phyloP scores from a whole-genome alignment of 164 flowering plant species.

The Paratinospora sagittata region DNA sequence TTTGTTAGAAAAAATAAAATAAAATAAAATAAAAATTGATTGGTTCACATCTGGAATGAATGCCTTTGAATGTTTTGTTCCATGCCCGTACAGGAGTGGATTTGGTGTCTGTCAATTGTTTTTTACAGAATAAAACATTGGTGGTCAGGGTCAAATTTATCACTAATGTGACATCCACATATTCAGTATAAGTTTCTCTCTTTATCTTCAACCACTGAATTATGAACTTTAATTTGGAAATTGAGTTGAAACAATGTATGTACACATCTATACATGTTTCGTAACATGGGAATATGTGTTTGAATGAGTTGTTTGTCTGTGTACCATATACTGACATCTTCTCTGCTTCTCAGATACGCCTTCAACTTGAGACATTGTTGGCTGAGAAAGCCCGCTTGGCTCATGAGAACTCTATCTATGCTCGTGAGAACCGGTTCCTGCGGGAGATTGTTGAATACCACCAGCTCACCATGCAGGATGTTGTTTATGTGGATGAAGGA shows the following conservation, averaged over 20 bases:
- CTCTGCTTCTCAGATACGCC: conserved; percentile 60
- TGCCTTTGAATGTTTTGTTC: no score
- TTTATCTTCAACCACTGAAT: background rate
- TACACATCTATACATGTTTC: background rate
- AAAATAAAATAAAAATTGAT: no score
- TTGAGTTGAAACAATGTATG: background rate
- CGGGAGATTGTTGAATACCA: conserved; percentile 95
- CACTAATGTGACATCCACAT: background rate
- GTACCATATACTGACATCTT: background rate
- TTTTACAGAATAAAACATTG: background rate
- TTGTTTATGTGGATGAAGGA: conserved; percentile 82
- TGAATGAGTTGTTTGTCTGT: background rate
- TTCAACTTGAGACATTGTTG: conserved; percentile 85
- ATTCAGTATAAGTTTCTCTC: no score
- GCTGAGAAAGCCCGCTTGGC: conserved; percentile 95
- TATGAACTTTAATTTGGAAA: background rate
- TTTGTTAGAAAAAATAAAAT: no score
- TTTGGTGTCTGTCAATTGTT: background rate
- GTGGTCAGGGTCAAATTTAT: background rate
- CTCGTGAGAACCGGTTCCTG: conserved; percentile 88
- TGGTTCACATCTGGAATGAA: no score
- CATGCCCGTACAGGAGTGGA: background rate
- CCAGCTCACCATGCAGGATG: conserved; percentile 94
- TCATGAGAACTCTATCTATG: conserved; percentile 70
- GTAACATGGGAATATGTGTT: background rate